Percentiles rank a stretch among this genome's conserved stretches.
Evolutionary conservation across 2,329 filamentous ascomycete genomes (phyloP).

Genomic region (Talaromyces sp.): DNA sequence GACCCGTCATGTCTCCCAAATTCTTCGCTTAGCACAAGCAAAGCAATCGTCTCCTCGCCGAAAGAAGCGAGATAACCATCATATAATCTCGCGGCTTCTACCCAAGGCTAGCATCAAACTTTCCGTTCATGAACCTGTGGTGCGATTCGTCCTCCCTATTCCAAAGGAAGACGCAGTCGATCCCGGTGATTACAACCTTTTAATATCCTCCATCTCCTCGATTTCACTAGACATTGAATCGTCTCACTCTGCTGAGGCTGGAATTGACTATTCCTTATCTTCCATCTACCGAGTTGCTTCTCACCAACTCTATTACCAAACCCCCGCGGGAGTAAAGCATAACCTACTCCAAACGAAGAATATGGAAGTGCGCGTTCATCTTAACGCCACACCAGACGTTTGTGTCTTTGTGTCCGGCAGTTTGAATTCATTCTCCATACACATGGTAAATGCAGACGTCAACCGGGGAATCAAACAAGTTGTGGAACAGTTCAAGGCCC

Average conservation of each 20-base stretch:
- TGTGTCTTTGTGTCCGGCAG: constrained; percentile 74
- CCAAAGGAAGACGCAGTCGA: constrained; percentile 54
- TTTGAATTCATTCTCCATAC: constrained; percentile 79
- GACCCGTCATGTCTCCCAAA: constrained; percentile 80
- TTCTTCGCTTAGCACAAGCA: constrained; percentile 68
- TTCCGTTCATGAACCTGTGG: constrained; percentile 91
- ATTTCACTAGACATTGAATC: constrained; percentile 90
- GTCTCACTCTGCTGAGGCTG: constrained; percentile 80
- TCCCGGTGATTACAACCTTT: constrained; percentile 82
- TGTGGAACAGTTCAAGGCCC: constrained; percentile 70
- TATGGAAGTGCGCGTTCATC: constrained; percentile 76
- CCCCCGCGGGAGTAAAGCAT: constrained; percentile 71
- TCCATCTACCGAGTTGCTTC: constrained; percentile 78
- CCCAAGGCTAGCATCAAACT: constrained; percentile 94
- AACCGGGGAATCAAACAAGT: constrained; percentile 90
- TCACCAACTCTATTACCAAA: constrained; percentile 92
- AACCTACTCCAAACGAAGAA: constrained; percentile 83
- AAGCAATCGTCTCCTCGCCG: constrained; percentile 37
- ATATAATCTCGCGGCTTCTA: constrained; percentile 79
- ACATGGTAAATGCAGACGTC: constrained; percentile 87
- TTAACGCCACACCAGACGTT: constrained; percentile 80
- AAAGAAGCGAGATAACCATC: constrained; percentile 47
- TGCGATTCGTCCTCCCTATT: constrained; percentile 81
- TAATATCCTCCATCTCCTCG: constrained; percentile 92
- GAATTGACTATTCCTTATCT: constrained; percentile 78